phyloP scores from a whole-genome alignment of 2,329 filamentous ascomycete species.

The Pyrenophora teres region DNA sequence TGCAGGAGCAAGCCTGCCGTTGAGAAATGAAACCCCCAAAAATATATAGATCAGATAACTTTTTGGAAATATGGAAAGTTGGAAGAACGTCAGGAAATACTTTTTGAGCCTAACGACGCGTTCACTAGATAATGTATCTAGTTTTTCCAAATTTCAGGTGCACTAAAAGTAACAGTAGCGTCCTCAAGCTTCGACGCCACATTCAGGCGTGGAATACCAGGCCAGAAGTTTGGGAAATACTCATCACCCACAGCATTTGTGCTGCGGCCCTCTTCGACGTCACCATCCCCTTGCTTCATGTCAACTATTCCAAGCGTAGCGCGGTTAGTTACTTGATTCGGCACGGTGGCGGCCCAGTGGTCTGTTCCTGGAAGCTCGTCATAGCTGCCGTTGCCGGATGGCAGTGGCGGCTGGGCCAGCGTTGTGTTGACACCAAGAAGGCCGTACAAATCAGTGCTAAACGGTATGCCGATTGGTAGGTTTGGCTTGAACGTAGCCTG shows the following conservation, averaged over 20 bases:
- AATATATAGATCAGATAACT: no score
- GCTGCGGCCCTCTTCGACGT: background rate
- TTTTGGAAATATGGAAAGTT: no score
- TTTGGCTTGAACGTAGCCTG: background rate
- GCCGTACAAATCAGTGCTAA: background rate
- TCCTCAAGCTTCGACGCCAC: background rate
- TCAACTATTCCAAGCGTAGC: background rate
- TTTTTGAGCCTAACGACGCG: no score
- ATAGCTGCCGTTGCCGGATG: background rate
- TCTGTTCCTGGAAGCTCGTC: background rate
- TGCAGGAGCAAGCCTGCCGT: no score
- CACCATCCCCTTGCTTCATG: background rate
- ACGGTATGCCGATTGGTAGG: background rate
- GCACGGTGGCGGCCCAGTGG: background rate
- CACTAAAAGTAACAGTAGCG: background rate
- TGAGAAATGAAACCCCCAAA: no score
- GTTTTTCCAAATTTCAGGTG: background rate
- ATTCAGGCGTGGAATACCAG: background rate
- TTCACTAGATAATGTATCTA: background rate
- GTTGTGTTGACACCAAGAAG: background rate
- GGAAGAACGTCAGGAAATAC: no score
- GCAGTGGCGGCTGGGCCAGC: background rate
- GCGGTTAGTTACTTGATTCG: background rate
- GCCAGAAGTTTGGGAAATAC: background rate
- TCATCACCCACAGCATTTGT: background rate